phyloP scores from a whole-genome alignment of 768 basidiomycete genomes.

The Collybiopsis luxurians region DNA sequence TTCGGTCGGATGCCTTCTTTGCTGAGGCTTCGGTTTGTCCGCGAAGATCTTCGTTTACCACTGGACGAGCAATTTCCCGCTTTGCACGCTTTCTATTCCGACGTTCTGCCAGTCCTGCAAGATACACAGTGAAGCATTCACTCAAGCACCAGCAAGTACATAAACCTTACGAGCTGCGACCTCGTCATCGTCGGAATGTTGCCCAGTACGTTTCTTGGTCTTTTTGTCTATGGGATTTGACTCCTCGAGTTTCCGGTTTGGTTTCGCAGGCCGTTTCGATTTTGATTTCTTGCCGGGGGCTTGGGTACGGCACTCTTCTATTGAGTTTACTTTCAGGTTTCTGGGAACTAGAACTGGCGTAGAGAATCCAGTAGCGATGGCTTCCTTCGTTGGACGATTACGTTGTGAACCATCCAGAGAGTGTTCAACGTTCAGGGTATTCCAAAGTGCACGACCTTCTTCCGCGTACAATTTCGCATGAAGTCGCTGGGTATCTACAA shows the following conservation, averaged over 20 bases:
- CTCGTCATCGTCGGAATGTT: constrained; percentile 16
- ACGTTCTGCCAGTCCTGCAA: constrained; percentile 59
- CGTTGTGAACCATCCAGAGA: constrained; percentile 6
- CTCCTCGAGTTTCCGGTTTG: not conserved
- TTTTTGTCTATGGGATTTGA: constrained; percentile 6
- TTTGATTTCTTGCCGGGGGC: not conserved
- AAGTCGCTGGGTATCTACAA: constrained; percentile 46
- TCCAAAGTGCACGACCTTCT: constrained; percentile 37
- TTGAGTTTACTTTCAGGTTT: constrained; percentile 11
- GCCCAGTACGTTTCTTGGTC: not conserved
- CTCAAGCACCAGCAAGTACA: not conserved
- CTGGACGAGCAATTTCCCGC: constrained; percentile 47
- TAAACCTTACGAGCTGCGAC: constrained; percentile 20
- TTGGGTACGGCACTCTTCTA: constrained; percentile 1
- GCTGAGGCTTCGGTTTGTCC: constrained; percentile 13
- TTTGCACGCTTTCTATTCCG: constrained; percentile 62
- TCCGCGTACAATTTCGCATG: constrained; percentile 41
- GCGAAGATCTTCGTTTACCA: constrained; percentile 17
- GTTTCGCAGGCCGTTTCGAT: not conserved
- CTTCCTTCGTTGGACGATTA: not conserved
- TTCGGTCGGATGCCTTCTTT: constrained; percentile 28
- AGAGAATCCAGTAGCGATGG: constrained; percentile 36
- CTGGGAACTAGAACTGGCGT: constrained; percentile 59
- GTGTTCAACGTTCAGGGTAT: constrained; percentile 3
- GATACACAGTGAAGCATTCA: not conserved